A percentile compares a stretch with the other conserved stretches of the same genome.
Conservation (phyloP, 352 stramenopile species). For the Phytophthora brassicae region DNA sequence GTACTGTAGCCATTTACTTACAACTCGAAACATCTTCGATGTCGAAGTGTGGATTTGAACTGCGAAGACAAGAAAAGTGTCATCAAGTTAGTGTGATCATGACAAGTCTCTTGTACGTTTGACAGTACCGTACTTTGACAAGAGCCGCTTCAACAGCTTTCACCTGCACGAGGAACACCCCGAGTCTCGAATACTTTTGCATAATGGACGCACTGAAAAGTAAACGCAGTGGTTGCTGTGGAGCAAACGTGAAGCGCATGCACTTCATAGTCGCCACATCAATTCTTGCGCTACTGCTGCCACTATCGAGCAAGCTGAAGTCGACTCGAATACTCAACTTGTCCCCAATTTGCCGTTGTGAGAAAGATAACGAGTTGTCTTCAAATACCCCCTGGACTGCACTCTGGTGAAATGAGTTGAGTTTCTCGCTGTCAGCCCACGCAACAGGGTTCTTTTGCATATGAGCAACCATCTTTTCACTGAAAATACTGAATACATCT, state of each 20-base stretch:
- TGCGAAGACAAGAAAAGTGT: slow-evolving; percentile 20
- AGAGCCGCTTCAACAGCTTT: slow-evolving; percentile 60
- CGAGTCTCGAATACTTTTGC: slow-evolving; percentile 63
- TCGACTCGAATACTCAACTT: slow-evolving; percentile 54
- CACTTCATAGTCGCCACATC: slow-evolving; percentile 62
- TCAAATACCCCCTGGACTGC: slow-evolving; percentile 54
- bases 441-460: slow-evolving; percentile 53
- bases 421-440: slow-evolving; percentile 55
- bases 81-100: too few relatives aligned
- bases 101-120: neutral
- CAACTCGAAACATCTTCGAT: slow-evolving; percentile 48
- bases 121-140: slow-evolving; percentile 45
- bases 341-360: slow-evolving; percentile 41
- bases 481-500: slow-evolving; percentile 65
- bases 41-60: slow-evolving; percentile 64
- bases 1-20: slow-evolving; percentile 27
- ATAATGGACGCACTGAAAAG: slow-evolving; percentile 63
- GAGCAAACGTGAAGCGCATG: slow-evolving; percentile 58
- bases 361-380: slow-evolving; percentile 42
- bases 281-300: slow-evolving; percentile 37
- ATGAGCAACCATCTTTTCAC: slow-evolving; percentile 48
- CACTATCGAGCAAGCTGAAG: slow-evolving; percentile 43
- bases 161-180: slow-evolving; percentile 61
- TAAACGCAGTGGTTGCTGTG: slow-evolving; percentile 50
- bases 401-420: slow-evolving; percentile 59